Evolutionary conservation across 208 protist species (phyloP), one percentile per base, ranked within the genome.

Genomic region (Trypanosoma platydactyli): DNA sequence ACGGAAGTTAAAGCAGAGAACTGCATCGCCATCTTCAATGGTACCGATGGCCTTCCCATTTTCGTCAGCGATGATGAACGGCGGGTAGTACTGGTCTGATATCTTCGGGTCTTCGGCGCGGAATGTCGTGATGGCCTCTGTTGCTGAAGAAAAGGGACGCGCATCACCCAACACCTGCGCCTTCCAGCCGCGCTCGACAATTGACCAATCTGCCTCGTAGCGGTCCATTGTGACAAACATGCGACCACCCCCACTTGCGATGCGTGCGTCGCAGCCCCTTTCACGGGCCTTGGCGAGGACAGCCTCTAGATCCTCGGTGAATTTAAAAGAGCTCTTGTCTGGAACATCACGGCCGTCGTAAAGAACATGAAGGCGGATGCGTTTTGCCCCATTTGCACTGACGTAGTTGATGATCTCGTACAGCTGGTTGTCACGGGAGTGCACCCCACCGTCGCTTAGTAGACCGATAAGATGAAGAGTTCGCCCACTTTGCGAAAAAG

Each of bases 221-320:
- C 96, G 86, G 67, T 98, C 96, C 96, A 98, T 98, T 20, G 93
- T 97, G 51, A 97, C 91, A 66, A 94, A 88, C 96, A 98, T 98
- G 64, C 96, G 84, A 58, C 96, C 96, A 49, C 96, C 96, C 54
- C 96, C 96, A 64, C 87, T 94, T 44, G 84, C 96, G 56, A 98
- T 94, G 51, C 79, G 76, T n/a, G 84, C 86, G 59, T 96, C 89
- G 65, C 88, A 91, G 57, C 91, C 93, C 29, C 30, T 57, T 53
- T 78, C 60, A 60, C 88, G 85, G 25, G 89, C 45, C 76, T 95
- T 84, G 25, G 25, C 81, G 41, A 98, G 81, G 58, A 92, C 83
- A 6, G 75, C 80, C 81, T 98, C 94, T 22, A 98, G 83, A 48
- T 91, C 80, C 1, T 88, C 85, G 22, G 94, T 97, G 79, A 96